These are phyloP conservation scores for Hypomyces rosellus DNA, from an alignment of 2,329 filamentous ascomycete species.

Conservation along the genomic window DNA sequence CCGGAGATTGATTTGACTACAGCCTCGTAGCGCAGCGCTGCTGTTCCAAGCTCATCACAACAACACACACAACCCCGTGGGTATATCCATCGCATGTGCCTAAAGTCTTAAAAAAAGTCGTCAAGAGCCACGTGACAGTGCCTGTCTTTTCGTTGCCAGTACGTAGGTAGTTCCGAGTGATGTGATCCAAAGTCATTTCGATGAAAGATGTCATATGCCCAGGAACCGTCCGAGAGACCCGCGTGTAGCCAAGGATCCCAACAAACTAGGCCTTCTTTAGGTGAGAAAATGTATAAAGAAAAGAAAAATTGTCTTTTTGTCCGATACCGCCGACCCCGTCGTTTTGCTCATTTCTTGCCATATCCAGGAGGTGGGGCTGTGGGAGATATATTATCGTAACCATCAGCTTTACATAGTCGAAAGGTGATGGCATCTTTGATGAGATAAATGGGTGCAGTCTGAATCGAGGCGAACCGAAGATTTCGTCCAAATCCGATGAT, in stretches of 20 bases:
- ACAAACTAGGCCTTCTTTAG: conserved; percentile 18
- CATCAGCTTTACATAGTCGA: background rate
- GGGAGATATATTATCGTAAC: background rate
- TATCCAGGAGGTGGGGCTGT: conserved; percentile 3
- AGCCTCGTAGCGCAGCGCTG: conserved; percentile 13
- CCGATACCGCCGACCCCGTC: conserved; percentile 3
- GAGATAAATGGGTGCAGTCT: conserved; percentile 3
- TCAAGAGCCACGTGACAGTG: conserved; percentile 30
- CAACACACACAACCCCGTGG: conserved; percentile 32
- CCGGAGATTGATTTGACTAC: background rate
- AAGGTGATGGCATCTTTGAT: conserved; percentile 1
- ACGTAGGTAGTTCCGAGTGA: conserved; percentile 27
- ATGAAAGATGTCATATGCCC: conserved; percentile 23
- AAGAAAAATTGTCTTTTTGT: conserved; percentile 12
- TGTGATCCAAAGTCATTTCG: conserved; percentile 28
- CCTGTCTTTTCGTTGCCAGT: conserved; percentile 28
- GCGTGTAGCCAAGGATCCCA: conserved; percentile 24
- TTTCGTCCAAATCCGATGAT: conserved; percentile 23
- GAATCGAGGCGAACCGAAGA: conserved; percentile 20
- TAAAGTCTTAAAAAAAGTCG: conserved; percentile 27
- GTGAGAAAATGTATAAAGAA: conserved; percentile 14
- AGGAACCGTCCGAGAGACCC: conserved; percentile 20
- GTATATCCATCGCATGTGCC: conserved; percentile 38
- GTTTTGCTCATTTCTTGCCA: conserved; percentile 7
- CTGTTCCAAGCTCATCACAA: conserved; percentile 28